Evolutionary conservation across 352 stramenopile genomes (phyloP), one percentile per base, ranked within the genome.

Genomic region (Aphanomyces astaci): DNA sequence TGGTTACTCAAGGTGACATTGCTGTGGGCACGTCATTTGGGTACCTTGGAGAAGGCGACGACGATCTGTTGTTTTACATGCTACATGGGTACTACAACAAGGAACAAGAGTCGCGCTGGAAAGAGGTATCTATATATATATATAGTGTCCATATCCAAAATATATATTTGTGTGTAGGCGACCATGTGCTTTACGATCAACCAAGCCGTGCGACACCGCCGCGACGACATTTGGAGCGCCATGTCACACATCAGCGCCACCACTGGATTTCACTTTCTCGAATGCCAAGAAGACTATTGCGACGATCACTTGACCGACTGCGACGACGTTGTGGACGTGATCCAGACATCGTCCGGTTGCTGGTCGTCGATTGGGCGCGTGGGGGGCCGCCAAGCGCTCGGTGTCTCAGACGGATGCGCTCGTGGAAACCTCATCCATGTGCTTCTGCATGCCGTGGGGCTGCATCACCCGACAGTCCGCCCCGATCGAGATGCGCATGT

Each of bases 31-130:
- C 49, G 9, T 68, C 62, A 13, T 68, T 68, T 59, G 62, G 62
- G n/a, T 68, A 59, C 24, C n/a, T 53, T 15, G 40, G 24, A 3
- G 62, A 60, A 13, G 31, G 9, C 15, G 40, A 68, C 15, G 7
- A 59, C 51, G 40, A 65, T 15, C 13, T 32, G 5, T 31, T 60
- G 0, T 68, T 68, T 60, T 68, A 60, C 15, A 71, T 90, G 17
- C 71, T 88, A 17, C 86, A 94, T 59, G 85, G 85, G 17, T 94
- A 94, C 72, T 94, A 87, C 74, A 90, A 94, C 65, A 72, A 79
- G 7, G 83, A 86, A 33, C 76, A 82, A 11, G 86, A 92, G 52
- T 82, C 90, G 51, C 86, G 84, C 4, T 92, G 86, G 84, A 68
- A 72, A 25, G 72, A 86, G 33, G 80, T 68, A 68, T n/a, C 43